Evolutionary conservation across 768 basidiomycete species (phyloP).

Genomic region (Symmetrospora coprosmae): DNA sequence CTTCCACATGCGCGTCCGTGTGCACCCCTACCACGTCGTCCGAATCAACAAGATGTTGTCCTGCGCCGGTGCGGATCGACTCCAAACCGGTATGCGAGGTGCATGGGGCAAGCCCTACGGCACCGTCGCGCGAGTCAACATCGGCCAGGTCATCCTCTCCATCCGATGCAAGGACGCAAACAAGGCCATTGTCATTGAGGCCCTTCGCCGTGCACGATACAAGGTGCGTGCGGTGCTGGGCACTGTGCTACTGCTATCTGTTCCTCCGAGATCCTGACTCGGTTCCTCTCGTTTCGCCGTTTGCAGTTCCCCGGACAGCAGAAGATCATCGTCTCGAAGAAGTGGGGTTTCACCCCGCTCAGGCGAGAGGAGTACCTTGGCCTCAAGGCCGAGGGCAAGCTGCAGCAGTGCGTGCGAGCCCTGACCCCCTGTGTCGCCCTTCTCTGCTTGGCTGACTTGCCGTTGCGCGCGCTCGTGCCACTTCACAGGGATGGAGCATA

Average conservation of each 20-base stretch:
- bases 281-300: background rate
- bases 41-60: slow-evolving; percentile 99
- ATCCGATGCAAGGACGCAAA: slow-evolving; percentile 84
- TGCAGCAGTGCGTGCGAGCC: slow-evolving; percentile 10
- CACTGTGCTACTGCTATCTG: too few relatives aligned
- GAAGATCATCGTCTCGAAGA: slow-evolving; percentile 80
- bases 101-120: slow-evolving; percentile 99
- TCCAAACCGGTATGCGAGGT: slow-evolving; percentile 96
- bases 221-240: too few relatives aligned
- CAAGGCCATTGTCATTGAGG: slow-evolving; percentile 80
- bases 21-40: slow-evolving; percentile 96
- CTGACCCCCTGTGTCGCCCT: too few relatives aligned
- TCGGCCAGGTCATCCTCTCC: slow-evolving; percentile 83
- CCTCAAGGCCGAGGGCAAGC: slow-evolving; percentile 28
- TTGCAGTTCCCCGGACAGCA: slow-evolving; percentile 77
- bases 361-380: slow-evolving; percentile 72
- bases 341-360: slow-evolving; percentile 98
- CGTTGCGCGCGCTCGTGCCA: background rate
- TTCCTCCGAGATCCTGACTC: background rate
- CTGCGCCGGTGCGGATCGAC: slow-evolving; percentile 92
- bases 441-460: background rate
- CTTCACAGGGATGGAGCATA: slow-evolving; percentile 17
- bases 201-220: slow-evolving; percentile 91
- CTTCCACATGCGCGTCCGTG: slow-evolving; percentile 93
- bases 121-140: slow-evolving; percentile 87